Evolutionary conservation across 2,329 filamentous ascomycete species (phyloP), one percentile per base, ranked within the genome.

Genomic region (Trichoderma cornu-damae): DNA sequence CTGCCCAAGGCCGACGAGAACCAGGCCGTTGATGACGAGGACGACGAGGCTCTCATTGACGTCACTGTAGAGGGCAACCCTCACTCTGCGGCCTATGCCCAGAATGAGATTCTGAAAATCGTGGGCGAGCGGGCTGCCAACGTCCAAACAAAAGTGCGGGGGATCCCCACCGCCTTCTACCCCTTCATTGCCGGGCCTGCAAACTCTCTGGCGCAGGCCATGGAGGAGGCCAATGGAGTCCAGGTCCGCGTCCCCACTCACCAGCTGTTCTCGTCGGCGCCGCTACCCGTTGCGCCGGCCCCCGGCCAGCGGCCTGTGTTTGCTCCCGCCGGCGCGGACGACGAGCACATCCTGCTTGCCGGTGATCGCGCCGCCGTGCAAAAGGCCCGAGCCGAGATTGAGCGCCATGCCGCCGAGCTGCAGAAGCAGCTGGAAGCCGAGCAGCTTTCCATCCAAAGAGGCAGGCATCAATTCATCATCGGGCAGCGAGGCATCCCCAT

Each of bases 401-500:
- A 96, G 72, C 84, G 85, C 48, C 83, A 87, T 59, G 90, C 86
- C 6, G 83, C 87, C 60, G 82, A 93, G 67, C 81, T 99, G 20
- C 85, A 87, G 63, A 83, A 84, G 59, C 84, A 89, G 69, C 78
- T 97, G 49, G 83, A 87, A 40, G 77, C 94, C 48, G 85, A 94
- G 64, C 87, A 95, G 71, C 77, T 91, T 40, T 83, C 87, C 5
- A 90, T 97, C 64, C 88, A 93, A 71, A 87, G 87, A 61, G 90
- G 90, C 48, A 86, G 90, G 51, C 94, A 97, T 70, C 92, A 96
- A 70, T 97, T 96, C 77, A 94, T 99, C 68, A 86, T 96, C 61
- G 93, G 93, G 51, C 86, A 93, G 61, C 83, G 86, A 61, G 91
- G 89, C 60, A 82, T 89, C 61, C 85, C 89, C 16, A 79, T 90